Base-by-base conservation (phyloP, 306 rosid genomes). In the Lathyrus aphaca region DNA sequence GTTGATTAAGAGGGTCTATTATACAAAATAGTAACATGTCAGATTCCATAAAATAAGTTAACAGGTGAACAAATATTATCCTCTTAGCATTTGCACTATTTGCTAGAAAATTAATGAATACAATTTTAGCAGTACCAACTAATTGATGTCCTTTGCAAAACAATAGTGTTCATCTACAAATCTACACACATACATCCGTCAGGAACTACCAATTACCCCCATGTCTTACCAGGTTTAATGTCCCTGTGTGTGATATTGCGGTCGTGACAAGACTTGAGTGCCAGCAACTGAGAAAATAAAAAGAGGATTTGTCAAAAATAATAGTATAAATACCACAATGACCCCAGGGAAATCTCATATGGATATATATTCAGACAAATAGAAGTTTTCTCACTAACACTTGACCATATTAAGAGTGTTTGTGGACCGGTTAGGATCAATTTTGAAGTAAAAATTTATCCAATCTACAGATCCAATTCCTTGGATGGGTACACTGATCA, bases 241-340 rank as follows among this genome's bases (percentile, higher is more conserved):
- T 93, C 98, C 74, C 97, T 84, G 84, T 93, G 98, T 74, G 96
- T 93, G 75, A 90, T 87, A 79, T 88, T 93, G 77, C 92, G 97
- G 66, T 93, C 96, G 13, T 93, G 96, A 77, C 97, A 93, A 58
- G 97, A 85, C 88, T 93, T 93, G 68, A 93, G 84, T 3, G 94
- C 98, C 80, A 78, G 51, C 79, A 93, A 79, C 98, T 90, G 89
- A 76, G 65, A 29, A 79, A 64, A 76, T 61, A 21, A 75, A 76
- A 42, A 25, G 40, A 70, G 19, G 25, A 38, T 9, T 39, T 46
- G 64, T 65, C 55, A 82, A 50, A 43, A 40, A 68, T 21, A 17
- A 46, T 61, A 57, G n/a, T 62, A 8, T 16, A 49, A 68, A 60
- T 30, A 35, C 39, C 14, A 55, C 11, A 51, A 44, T n/a, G 10